Evolutionary conservation across 2,329 filamentous ascomycete genomes (phyloP).

Genomic region (Fusarium tanahbumbuense): DNA sequence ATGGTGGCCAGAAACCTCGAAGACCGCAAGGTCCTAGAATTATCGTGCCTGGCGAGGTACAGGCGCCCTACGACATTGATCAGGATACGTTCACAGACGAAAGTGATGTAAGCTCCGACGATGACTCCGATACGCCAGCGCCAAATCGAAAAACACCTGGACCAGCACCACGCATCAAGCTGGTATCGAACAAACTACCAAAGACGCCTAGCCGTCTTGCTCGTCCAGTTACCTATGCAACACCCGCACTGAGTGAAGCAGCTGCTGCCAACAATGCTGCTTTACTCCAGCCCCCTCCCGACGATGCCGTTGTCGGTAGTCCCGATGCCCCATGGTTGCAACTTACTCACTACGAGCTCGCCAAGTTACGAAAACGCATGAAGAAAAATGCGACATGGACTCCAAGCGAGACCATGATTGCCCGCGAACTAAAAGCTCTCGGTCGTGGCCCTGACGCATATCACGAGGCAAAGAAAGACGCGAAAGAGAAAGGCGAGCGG

Average conservation of each 20-base stretch:
- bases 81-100: conserved; percentile 68
- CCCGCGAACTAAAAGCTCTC: conserved; percentile 77
- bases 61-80: conserved; percentile 73
- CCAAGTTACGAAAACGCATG: conserved; percentile 82
- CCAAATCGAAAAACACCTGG: conserved; percentile 53
- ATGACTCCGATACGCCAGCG: conserved; percentile 58
- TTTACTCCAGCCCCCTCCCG: conserved; percentile 67
- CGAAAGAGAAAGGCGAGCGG: conserved; percentile 71
- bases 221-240: conserved; percentile 51
- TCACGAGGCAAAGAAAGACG: conserved; percentile 70
- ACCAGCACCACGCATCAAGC: conserved; percentile 61
- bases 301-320: conserved; percentile 69
- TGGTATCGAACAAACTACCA: conserved; percentile 56
- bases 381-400: conserved; percentile 92
- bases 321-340: conserved; percentile 73
- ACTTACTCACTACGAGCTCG: conserved; percentile 73
- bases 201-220: conserved; percentile 59
- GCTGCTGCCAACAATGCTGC: conserved; percentile 56
- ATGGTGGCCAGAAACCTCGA: conserved; percentile 59
- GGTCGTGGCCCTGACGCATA: conserved; percentile 75
- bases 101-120: conserved; percentile 64
- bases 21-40: conserved; percentile 66
- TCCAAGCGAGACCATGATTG: conserved; percentile 87
- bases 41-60: conserved; percentile 73
- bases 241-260: conserved; percentile 53